phyloP scores from a whole-genome alignment of 345 rosid species.

The Eucalyptus coolabah region DNA sequence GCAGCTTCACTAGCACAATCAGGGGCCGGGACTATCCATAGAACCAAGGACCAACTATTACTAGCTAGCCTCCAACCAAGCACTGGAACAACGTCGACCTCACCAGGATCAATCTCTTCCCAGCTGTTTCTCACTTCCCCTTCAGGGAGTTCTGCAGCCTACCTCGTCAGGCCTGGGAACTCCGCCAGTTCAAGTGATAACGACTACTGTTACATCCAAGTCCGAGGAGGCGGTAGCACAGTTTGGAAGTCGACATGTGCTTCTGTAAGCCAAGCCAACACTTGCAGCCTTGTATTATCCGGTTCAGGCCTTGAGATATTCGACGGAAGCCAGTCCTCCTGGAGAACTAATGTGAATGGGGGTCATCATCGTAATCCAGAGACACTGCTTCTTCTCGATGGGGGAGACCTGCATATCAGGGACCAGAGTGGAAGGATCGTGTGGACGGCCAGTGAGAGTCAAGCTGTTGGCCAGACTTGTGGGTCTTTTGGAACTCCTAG shows the following conservation, averaged over 20 bases:
- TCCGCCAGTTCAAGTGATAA: not conserved
- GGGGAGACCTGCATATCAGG: not conserved
- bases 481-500: not conserved
- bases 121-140: slow-evolving; percentile 1
- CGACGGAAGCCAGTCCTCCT: not conserved
- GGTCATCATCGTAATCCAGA: not conserved
- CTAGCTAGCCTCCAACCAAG: not conserved
- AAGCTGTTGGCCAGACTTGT: not conserved
- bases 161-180: not conserved
- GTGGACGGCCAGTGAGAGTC: not conserved
- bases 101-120: not conserved
- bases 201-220: not conserved
- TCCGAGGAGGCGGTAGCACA: not conserved
- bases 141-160: not conserved
- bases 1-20: not conserved
- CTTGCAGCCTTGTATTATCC: not conserved
- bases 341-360: not conserved
- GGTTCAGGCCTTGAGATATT: not conserved
- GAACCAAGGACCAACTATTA: not conserved
- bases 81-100: not conserved
- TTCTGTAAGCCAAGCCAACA: not conserved
- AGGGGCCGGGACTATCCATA: not conserved
- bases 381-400: not conserved
- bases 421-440: not conserved
- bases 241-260: not conserved